A percentile compares a stretch with the other conserved stretches of the same genome.
These are phyloP conservation scores for Chiua virens DNA, from an alignment of 768 basidiomycete genomes.

Conservation along the genomic window DNA sequence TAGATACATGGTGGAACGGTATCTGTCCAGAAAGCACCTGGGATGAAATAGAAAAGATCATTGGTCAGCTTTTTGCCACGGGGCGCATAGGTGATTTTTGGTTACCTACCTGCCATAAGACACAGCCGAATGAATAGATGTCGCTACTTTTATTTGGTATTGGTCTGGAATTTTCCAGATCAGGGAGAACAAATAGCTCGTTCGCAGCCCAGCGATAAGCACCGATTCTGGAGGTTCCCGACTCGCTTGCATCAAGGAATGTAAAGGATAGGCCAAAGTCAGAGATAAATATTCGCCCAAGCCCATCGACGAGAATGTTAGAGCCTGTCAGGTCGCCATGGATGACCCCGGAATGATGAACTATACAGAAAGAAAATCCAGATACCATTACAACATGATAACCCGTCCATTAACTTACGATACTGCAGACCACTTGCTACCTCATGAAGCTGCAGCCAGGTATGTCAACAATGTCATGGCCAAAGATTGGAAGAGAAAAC, in stretches of 20 bases:
- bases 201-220: constrained; percentile 9
- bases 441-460: constrained; percentile 5
- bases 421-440: constrained; percentile 11
- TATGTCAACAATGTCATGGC: neutral
- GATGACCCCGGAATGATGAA: constrained; percentile 7
- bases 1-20: constrained; percentile 8
- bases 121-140: constrained; percentile 13
- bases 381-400: too few relatives aligned
- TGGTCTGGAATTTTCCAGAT: neutral
- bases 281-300: constrained; percentile 8
- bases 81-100: too few relatives aligned
- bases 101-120: constrained; percentile 10
- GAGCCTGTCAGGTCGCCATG: constrained; percentile 17
- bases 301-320: constrained; percentile 9
- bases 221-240: constrained; percentile 5
- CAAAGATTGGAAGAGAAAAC: neutral
- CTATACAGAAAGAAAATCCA: neutral
- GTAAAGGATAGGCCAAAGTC: constrained; percentile 13
- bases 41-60: neutral
- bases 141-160: constrained; percentile 7
- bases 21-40: constrained; percentile 13
- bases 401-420: constrained; percentile 2
- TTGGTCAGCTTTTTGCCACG: too few relatives aligned
- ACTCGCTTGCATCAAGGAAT: constrained; percentile 1
- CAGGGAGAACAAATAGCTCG: constrained; percentile 13